A percentile compares a stretch with the other conserved stretches of the same genome.
Evolutionary conservation across 1,284 basidiomycete genomes (phyloP).

Genomic region (Wallemia ichthyophaga): DNA sequence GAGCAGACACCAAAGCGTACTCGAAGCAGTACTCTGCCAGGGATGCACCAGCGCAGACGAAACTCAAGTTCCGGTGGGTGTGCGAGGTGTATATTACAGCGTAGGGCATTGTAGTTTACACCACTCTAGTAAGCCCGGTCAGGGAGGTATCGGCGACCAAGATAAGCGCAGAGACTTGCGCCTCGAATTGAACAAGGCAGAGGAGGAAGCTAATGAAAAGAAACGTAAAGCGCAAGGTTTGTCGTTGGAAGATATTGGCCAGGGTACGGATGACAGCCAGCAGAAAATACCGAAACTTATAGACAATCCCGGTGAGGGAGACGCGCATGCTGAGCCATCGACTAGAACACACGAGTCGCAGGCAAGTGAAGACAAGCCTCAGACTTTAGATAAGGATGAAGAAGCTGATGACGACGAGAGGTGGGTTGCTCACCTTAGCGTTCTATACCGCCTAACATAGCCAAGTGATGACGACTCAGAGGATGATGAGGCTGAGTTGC

Average conservation of each 20-base stretch:
- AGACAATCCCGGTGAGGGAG: conserved; percentile 24
- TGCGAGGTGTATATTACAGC: conserved; percentile 3
- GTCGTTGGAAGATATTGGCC: conserved; percentile 14
- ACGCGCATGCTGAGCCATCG: conserved; percentile 20
- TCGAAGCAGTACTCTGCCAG: conserved; percentile 64
- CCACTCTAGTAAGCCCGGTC: conserved; percentile 21
- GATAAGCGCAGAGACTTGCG: conserved; percentile 40
- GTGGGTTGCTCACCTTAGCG: not conserved
- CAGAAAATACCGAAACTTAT: conserved; percentile 14
- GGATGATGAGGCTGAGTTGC: conserved; percentile 67
- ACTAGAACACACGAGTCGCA: no score
- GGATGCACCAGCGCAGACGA: conserved; percentile 73
- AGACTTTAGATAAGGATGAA: conserved; percentile 22
- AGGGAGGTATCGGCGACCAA: conserved; percentile 24
- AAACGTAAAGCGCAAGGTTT: conserved; percentile 61
- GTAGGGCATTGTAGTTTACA: conserved; percentile 45
- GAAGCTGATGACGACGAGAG: conserved; percentile 21
- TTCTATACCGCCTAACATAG: not conserved
- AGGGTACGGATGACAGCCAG: conserved; percentile 7
- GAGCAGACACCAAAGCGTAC: conserved; percentile 45
- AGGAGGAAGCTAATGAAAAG: conserved; percentile 49
- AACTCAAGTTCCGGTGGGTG: conserved; percentile 65
- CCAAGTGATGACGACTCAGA: conserved; percentile 32
- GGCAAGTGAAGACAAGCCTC: no score
- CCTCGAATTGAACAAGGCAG: conserved; percentile 47